phyloP scores from a whole-genome alignment of 495 filamentous ascomycete genomes.

The Trichocladium antarcticum region DNA sequence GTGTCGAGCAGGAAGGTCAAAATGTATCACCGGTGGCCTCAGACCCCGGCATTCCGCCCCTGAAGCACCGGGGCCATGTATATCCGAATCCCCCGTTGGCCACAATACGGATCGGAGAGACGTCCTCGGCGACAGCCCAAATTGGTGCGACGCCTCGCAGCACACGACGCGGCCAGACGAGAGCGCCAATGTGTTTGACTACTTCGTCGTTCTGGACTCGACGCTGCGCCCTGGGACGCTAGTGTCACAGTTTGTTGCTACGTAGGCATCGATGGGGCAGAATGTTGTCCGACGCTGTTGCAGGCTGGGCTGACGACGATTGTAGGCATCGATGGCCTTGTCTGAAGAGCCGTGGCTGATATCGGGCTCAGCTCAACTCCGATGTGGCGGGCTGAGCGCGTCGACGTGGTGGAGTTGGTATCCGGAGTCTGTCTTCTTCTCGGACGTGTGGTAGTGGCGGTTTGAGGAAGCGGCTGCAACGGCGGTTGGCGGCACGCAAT shows the following conservation, averaged over 20 bases:
- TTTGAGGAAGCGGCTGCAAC: constrained; percentile 24
- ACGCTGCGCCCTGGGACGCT: constrained; percentile 12
- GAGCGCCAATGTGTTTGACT: constrained; percentile 16
- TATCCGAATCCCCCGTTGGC: background rate
- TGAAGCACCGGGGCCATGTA: constrained; percentile 13
- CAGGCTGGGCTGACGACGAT: constrained; percentile 26
- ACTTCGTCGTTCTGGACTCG: constrained; percentile 19
- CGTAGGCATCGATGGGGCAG: constrained; percentile 25
- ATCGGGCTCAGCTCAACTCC: constrained; percentile 14
- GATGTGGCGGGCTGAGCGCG: constrained; percentile 22
- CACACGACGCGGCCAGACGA: constrained; percentile 11
- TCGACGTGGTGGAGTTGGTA: constrained; percentile 57
- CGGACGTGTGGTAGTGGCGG: constrained; percentile 27
- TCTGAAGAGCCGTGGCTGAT: background rate
- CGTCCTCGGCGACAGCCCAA: constrained; percentile 19
- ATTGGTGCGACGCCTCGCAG: constrained; percentile 28
- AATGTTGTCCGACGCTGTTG: constrained; percentile 17
- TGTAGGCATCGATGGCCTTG: too few relatives aligned
- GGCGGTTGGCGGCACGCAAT: constrained; percentile 12
- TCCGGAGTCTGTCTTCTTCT: constrained; percentile 40
- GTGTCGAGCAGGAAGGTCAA: constrained; percentile 9
- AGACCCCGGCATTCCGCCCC: constrained; percentile 14
- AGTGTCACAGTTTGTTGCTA: constrained; percentile 21
- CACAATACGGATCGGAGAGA: constrained; percentile 5
- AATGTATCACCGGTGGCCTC: constrained; percentile 8